Evolutionary conservation across 139 green algal genomes (phyloP), one percentile per base, ranked within the genome.

Genomic region (Coelastrella sp.): DNA sequence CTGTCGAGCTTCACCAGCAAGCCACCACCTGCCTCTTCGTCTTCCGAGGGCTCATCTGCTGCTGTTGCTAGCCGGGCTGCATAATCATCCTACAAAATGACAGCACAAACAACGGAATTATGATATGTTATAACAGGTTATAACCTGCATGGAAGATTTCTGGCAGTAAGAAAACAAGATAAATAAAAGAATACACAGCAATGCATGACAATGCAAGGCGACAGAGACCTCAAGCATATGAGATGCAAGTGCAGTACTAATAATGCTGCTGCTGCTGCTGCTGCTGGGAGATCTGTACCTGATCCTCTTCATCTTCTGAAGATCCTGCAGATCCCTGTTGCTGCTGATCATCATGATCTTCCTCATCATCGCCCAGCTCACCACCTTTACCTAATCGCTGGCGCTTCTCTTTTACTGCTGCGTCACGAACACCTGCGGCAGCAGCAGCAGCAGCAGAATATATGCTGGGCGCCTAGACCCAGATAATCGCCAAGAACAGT

Each of bases 1-100:
- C 91, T 86, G 66, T 98, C 94, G 73, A 98, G 89, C 41, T 64
- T 41, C 27, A 98, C 94, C 59, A 93, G 82, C 79, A 97, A 83
- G 13, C 93, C 92, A n/a, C 87, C 89, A 4, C 90, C 91, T 37
- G 83, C 62, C 17, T 66, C 64, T 48, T 87, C 67, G 4, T 87
- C 79, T n/a, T 79, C 63, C 25, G 34, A 50, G 30, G 30, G 17
- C 35, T 43, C 32, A 11, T 68, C 41, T 50, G 72, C 83, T 38
- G 34, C 51, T 51, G 40, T 21, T 35, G 66, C 50, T 27, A 82
- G 38, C 15, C 9, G 23, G 19, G 75, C 69, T 2, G 30, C 81
- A 72, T 62, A 69, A 67, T 73, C 40, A 37, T 68, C 41, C 80
- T 69, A 34, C 43, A 11, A 4, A 17, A 57, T 32, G n/a, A 35